phyloP scores from a whole-genome alignment of 192 early-diverging fungal genomes.

The Diversispora epigaea region DNA sequence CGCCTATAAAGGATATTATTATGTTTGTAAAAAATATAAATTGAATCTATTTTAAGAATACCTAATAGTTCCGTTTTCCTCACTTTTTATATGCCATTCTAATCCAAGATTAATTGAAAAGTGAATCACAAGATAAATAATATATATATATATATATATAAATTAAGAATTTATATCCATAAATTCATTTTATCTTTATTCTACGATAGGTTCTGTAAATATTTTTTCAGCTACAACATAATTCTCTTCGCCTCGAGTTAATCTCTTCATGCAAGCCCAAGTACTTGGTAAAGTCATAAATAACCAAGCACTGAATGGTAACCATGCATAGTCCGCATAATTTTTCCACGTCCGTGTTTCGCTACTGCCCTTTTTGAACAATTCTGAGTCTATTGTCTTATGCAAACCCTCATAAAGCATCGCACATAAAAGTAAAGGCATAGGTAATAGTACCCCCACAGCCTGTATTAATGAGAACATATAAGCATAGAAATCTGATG shows the following conservation, averaged over 20 bases:
- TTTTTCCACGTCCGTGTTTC: conserved; percentile 44
- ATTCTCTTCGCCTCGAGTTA: conserved; percentile 36
- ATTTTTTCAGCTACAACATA: conserved; percentile 46
- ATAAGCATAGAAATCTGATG: conserved; percentile 42
- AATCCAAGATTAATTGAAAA: too few species aligned
- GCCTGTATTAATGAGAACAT: conserved; percentile 45
- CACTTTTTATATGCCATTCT: too few species aligned
- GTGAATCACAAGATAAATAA: too few species aligned
- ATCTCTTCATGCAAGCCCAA: conserved; percentile 45
- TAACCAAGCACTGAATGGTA: conserved; percentile 50
- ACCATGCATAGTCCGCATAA: conserved; percentile 40
- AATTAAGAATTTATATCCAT: neutral
- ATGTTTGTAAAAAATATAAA: too few species aligned
- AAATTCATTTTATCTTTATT: neutral
- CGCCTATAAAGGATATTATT: too few species aligned
- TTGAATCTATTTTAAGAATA: too few species aligned
- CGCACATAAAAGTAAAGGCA: conserved; percentile 45
- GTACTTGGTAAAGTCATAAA: conserved; percentile 54
- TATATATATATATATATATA: neutral
- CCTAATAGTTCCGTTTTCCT: too few species aligned
- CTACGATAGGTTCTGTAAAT: conserved; percentile 22
- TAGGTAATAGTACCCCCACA: conserved; percentile 43
- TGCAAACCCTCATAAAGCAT: conserved; percentile 49
- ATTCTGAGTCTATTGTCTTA: conserved; percentile 42
- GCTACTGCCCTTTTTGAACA: conserved; percentile 39